phyloP scores from a whole-genome alignment of 192 early-diverging fungal species.

The Backusella circina region DNA sequence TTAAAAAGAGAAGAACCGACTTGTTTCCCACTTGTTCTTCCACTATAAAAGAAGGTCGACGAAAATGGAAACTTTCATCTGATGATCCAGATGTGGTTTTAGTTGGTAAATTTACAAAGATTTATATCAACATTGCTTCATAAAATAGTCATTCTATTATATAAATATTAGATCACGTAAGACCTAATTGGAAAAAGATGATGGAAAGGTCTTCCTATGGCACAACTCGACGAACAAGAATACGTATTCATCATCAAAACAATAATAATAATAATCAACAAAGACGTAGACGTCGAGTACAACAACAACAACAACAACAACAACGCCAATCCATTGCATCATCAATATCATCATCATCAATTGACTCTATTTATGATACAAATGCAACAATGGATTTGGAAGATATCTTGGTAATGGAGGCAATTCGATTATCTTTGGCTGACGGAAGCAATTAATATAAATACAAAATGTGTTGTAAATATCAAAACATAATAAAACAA shows the following conservation, averaged over 20 bases:
- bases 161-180: not conserved
- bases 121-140: not conserved
- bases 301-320: not conserved
- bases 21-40: not conserved
- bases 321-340: not conserved
- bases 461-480: not conserved
- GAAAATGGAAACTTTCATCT: not conserved
- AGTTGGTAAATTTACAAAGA: slow-evolving; percentile 6
- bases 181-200: slow-evolving; percentile 19
- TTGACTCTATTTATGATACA: not conserved
- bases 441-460: not conserved
- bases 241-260: not conserved
- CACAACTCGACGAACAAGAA: not conserved
- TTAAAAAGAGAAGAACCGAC: slow-evolving; percentile 2
- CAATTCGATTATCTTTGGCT: slow-evolving; percentile 17
- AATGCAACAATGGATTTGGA: slow-evolving; percentile 20
- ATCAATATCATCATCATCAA: not conserved
- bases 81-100: slow-evolving; percentile 21
- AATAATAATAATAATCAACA: not conserved
- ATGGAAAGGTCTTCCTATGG: not conserved
- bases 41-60: not conserved
- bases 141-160: not conserved
- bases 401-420: slow-evolving; percentile 22
- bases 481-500: not conserved
- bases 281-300: not conserved